Conservation (phyloP, 2,329 filamentous ascomycete genomes). For the Xenosphaeropsis pyriputrescens region DNA sequence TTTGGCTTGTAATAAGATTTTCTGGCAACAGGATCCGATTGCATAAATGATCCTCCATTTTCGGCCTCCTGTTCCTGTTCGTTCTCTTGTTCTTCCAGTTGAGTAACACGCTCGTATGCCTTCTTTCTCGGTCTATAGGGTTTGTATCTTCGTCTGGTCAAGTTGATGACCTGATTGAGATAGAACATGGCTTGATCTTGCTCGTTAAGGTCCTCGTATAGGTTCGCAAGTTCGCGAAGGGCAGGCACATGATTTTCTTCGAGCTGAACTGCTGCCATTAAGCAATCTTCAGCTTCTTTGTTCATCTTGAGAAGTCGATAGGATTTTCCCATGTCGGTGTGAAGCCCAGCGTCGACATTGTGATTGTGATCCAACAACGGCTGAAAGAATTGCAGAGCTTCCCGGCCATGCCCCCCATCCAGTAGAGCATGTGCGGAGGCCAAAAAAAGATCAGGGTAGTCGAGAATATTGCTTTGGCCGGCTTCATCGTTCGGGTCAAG, state of each 20-base stretch:
- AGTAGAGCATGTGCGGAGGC: constrained; percentile 49
- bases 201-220: constrained; percentile 65
- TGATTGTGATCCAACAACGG: constrained; percentile 33
- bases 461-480: constrained; percentile 35
- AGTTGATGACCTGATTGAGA: constrained; percentile 60
- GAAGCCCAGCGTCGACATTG: constrained; percentile 28
- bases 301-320: constrained; percentile 49
- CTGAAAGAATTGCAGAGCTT: constrained; percentile 43
- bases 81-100: too few relatives aligned
- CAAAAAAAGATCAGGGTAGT: constrained; percentile 68
- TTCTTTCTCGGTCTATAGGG: constrained; percentile 11
- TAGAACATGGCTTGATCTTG: constrained; percentile 65
- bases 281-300: constrained; percentile 62
- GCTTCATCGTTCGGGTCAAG: constrained; percentile 45
- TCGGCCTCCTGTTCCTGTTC: too few relatives aligned
- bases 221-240: constrained; percentile 63
- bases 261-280: constrained; percentile 57
- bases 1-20: constrained; percentile 13
- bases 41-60: constrained; percentile 1
- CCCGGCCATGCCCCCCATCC: constrained; percentile 29
- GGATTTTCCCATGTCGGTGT: constrained; percentile 38
- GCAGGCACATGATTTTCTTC: constrained; percentile 63
- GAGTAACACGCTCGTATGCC: constrained; percentile 6
- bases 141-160: constrained; percentile 26
- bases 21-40: not conserved